These are phyloP conservation scores for Clarireedia homoeocarpa DNA, from an alignment of 2,329 filamentous ascomycete genomes.

Conservation along the genomic window DNA sequence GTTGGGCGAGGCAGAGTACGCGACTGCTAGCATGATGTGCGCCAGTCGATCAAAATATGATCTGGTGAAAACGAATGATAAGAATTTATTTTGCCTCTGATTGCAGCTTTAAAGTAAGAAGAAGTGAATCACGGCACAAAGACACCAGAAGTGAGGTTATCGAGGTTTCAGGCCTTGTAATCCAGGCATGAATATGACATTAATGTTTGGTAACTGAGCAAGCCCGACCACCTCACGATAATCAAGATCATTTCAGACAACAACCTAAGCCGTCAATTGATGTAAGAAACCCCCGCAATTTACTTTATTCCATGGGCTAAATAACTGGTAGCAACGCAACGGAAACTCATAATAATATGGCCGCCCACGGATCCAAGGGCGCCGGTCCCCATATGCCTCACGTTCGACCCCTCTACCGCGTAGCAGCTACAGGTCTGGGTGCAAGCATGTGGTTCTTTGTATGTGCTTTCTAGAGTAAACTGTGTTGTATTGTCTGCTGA, in stretches of 20 bases:
- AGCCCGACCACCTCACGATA: background rate
- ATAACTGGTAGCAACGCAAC: background rate
- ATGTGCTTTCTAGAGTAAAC: slow-evolving; percentile 34
- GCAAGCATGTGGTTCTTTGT: slow-evolving; percentile 99
- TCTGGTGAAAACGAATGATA: background rate
- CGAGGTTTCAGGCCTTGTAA: background rate
- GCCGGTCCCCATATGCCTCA: slow-evolving; percentile 41
- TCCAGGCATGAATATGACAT: background rate
- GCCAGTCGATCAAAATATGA: background rate
- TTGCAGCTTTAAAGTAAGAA: background rate
- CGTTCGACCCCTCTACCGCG: slow-evolving; percentile 66
- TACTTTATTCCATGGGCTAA: too few relatives aligned
- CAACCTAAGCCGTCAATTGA: background rate
- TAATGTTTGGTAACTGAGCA: background rate
- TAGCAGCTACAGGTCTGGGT: slow-evolving; percentile 77
- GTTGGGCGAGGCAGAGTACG: background rate
- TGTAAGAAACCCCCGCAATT: background rate
- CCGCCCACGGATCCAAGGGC: slow-evolving; percentile 13
- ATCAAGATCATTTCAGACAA: background rate
- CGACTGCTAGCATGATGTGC: slow-evolving; percentile 1
- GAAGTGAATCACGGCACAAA: slow-evolving; percentile 6
- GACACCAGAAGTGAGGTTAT: background rate
- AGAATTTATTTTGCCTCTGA: background rate
- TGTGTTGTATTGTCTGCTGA: slow-evolving; percentile 9
- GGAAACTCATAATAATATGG: slow-evolving; percentile 33